These are phyloP conservation scores for Pyrus communis DNA, from an alignment of 306 rosid species.

Conservation along the genomic window DNA sequence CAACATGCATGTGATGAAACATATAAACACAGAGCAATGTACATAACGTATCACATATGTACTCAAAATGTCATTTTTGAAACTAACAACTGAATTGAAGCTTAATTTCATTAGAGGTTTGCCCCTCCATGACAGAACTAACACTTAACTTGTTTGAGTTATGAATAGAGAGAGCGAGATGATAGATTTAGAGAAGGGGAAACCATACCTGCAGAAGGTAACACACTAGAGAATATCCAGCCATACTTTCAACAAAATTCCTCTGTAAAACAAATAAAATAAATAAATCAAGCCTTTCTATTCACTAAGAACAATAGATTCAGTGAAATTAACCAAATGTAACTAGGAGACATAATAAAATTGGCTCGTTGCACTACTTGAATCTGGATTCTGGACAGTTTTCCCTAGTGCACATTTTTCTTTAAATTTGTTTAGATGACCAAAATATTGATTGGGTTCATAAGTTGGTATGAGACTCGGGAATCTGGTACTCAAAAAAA, in stretches of 20 bases:
- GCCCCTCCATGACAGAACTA: background rate
- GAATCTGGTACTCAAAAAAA: background rate
- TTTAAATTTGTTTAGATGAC: background rate
- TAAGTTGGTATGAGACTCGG: background rate
- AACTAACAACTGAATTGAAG: background rate
- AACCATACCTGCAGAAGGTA: conserved; percentile 82
- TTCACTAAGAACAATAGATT: background rate
- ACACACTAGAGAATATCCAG: conserved; percentile 98
- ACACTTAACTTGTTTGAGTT: background rate
- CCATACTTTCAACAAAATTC: conserved; percentile 99
- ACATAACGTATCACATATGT: background rate
- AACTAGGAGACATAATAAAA: background rate
- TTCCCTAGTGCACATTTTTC: background rate
- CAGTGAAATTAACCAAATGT: background rate
- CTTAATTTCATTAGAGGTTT: background rate
- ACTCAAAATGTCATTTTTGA: background rate
- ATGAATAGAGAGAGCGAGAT: background rate
- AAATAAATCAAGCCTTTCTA: background rate
- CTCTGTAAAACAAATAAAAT: conserved; percentile 43
- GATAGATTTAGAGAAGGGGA: background rate
- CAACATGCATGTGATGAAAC: background rate
- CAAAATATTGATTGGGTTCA: background rate
- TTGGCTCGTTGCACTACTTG: background rate
- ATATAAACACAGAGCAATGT: background rate
- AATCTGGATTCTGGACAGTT: background rate